Base-by-base conservation (phyloP, 75 land plant genomes). In the Larix kaempferi region DNA sequence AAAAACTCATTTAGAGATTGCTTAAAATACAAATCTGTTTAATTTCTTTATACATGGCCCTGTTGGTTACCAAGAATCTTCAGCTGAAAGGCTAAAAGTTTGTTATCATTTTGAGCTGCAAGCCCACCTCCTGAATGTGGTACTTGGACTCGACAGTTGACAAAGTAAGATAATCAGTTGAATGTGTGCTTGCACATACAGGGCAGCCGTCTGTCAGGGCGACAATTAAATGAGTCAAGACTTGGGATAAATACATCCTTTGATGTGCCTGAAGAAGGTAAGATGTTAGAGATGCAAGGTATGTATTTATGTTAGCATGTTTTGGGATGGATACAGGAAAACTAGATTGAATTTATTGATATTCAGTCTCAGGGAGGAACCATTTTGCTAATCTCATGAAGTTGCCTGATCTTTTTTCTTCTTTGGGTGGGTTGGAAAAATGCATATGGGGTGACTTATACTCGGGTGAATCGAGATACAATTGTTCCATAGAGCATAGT, bases 191-290 rank as follows among this genome's bases (percentile, higher is more conserved):
- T 21, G 56, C 57, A 39, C 74, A n/a, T 49, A 56, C 71, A 77
- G 78, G 55, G 5, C 25, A 26, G 22, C 44, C 63, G 74, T 55
- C 39, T 77, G 54, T 59, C 59, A 78, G 56, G 77, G 82, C 79
- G 52, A 76, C 77, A 80, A 22, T 33, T 59, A 54, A 66, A 80
- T 80, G 80, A 62, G 39, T 35, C 72, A 26, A 80, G 80, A 29
- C 56, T 80, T 37, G 67, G 52, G 25, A 62, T 76, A 55, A 52
- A 27, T 22, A 22, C 81, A 17, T 56, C 52, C 22, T n/a, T 56
- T 49, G 81, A 80, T n/a, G 35, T 74, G 21, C 33, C 81, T 21
- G 41, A 75, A n/a, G 79, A 80, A 77, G 82, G 82, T 80, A 80
- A 44, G 78, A 55, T 3, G 13, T n/a, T 25, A 54, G 19, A 26